These are phyloP conservation scores for Lojkania enalia DNA, from an alignment of 2,329 filamentous ascomycete species.

Conservation along the genomic window DNA sequence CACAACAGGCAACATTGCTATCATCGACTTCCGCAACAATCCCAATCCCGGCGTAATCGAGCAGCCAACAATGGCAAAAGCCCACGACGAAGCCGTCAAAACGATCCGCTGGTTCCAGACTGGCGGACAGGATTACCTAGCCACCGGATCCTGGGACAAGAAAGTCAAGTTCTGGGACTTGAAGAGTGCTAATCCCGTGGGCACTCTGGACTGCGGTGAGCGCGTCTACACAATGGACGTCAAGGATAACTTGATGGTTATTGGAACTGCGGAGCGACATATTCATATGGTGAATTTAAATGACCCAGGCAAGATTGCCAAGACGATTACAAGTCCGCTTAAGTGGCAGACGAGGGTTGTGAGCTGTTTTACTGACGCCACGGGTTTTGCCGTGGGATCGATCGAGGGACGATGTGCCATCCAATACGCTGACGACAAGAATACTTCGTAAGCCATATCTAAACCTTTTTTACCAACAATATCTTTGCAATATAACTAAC, in stretches of 20 bases:
- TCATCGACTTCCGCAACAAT: constrained; percentile 74
- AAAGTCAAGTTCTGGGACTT: constrained; percentile 89
- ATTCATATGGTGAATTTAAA: constrained; percentile 94
- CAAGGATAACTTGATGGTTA: constrained; percentile 81
- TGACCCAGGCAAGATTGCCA: constrained; percentile 89
- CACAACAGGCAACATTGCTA: constrained; percentile 86
- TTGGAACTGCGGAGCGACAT: constrained; percentile 92
- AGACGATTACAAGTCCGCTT: constrained; percentile 90
- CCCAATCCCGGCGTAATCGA: constrained; percentile 45
- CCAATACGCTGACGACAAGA: constrained; percentile 97
- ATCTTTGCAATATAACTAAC: constrained; percentile 17
- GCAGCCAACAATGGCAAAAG: constrained; percentile 62
- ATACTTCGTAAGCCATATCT: constrained; percentile 59
- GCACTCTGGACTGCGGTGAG: constrained; percentile 69
- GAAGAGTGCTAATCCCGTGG: constrained; percentile 64
- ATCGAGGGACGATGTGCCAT: constrained; percentile 98
- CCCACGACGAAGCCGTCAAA: constrained; percentile 80
- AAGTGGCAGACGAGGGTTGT: constrained; percentile 98
- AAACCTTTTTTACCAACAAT: too few species aligned
- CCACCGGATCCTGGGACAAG: constrained; percentile 93
- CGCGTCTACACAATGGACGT: constrained; percentile 92
- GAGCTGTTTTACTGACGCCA: constrained; percentile 89
- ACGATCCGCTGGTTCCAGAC: constrained; percentile 67
- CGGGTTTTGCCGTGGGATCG: constrained; percentile 91
- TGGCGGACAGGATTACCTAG: constrained; percentile 75